A percentile compares a stretch with the other conserved stretches of the same genome.
These are phyloP conservation scores for Candida glaebosa DNA, from an alignment of 805 yeast species.

Conservation along the genomic window DNA sequence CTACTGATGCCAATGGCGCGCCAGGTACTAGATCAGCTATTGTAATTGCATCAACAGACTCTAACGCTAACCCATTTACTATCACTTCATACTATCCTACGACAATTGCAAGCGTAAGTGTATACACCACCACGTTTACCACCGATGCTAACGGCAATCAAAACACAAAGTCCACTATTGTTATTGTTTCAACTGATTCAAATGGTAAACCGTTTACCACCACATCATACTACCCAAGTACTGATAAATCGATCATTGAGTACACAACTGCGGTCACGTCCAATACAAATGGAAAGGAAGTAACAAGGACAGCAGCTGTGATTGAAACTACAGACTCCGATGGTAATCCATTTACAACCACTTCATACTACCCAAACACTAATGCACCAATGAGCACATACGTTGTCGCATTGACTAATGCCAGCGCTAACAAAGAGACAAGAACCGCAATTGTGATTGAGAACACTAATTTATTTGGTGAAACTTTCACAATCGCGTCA, in stretches of 20 bases:
- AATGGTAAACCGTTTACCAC: too few species aligned
- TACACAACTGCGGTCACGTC: slow-evolving; percentile 10
- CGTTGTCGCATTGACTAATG: too few species aligned
- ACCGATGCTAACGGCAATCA: slow-evolving; percentile 1
- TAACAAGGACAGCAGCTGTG: slow-evolving; percentile 11
- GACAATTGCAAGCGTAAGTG: slow-evolving; percentile 14
- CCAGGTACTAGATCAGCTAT: slow-evolving; percentile 8
- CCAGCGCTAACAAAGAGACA: slow-evolving; percentile 10
- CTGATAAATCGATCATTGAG: slow-evolving; percentile 13
- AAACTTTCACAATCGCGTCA: slow-evolving; percentile 8
- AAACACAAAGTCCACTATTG: slow-evolving; percentile 1
- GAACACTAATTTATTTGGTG: slow-evolving; percentile 17
- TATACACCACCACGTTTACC: slow-evolving; percentile 12
- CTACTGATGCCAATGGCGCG: slow-evolving; percentile 12
- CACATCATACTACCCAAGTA: slow-evolving; percentile 8
- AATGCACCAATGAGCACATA: too few species aligned
- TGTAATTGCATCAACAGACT: slow-evolving; percentile 15
- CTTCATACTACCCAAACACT: slow-evolving; percentile 5
- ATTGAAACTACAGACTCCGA: slow-evolving; percentile 11
- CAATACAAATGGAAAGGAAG: slow-evolving; percentile 7
- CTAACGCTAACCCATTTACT: slow-evolving; percentile 12
- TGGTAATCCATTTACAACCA: slow-evolving; percentile 10
- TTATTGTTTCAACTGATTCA: slow-evolving; percentile 11
- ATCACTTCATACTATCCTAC: slow-evolving; percentile 13
- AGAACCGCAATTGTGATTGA: slow-evolving; percentile 12